Conservation (phyloP, 2,329 filamentous ascomycete species). For the Albifimbria verrucaria region DNA sequence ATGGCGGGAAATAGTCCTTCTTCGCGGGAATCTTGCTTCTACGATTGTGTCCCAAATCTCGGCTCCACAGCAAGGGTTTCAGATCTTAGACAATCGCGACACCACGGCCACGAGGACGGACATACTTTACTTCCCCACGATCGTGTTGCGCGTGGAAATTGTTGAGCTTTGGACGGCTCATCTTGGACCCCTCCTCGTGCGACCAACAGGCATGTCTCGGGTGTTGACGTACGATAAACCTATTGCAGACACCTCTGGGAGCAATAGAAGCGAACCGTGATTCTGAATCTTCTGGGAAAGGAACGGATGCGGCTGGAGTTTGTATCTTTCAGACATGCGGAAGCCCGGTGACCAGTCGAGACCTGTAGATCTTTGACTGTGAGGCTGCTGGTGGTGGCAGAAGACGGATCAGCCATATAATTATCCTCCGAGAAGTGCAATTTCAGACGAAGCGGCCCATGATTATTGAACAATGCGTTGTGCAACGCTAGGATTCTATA, state of each 20-base stretch:
- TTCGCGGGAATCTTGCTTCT: not conserved
- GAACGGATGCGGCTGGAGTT: no score
- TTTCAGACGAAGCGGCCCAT: no score
- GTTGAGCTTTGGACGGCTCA: not conserved
- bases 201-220: not conserved
- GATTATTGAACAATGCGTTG: no score
- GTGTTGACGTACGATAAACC: not conserved
- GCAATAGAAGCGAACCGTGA: not conserved
- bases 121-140: not conserved
- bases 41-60: not conserved
- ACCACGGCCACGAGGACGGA: not conserved
- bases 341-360: no score
- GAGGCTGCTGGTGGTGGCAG: no score
- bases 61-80: not conserved
- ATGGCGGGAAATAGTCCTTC: no score
- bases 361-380: no score
- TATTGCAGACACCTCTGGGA: not conserved
- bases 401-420: no score
- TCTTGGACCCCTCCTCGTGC: not conserved
- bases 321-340: no score
- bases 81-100: not conserved
- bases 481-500: not conserved
- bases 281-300: no score
- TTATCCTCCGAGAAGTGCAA: no score
- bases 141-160: not conserved